These are phyloP conservation scores for Venturia nashicola DNA, from an alignment of 2,329 filamentous ascomycete genomes.

Conservation along the genomic window DNA sequence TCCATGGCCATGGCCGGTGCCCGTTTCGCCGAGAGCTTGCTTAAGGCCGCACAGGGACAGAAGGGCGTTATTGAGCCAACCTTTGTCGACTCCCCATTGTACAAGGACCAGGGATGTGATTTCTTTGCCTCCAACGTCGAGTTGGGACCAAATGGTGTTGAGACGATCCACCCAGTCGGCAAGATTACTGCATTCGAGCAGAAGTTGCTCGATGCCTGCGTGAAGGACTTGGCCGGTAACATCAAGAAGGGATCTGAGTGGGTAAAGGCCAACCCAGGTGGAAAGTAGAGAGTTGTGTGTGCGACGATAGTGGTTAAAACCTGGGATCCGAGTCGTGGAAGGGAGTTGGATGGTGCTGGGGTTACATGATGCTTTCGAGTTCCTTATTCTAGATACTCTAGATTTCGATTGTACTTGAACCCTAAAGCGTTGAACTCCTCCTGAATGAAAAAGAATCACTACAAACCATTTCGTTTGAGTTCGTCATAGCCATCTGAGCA, in stretches of 20 bases:
- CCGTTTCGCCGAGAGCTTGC: slow-evolving; percentile 75
- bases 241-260: slow-evolving; percentile 78
- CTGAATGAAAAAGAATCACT: not conserved
- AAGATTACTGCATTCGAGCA: slow-evolving; percentile 75
- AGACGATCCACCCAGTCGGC: slow-evolving; percentile 85
- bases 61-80: slow-evolving; percentile 93
- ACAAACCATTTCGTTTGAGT: too few species aligned
- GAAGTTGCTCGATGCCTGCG: slow-evolving; percentile 74
- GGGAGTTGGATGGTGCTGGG: not conserved
- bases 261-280: slow-evolving; percentile 42
- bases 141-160: slow-evolving; percentile 90
- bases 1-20: slow-evolving; percentile 97
- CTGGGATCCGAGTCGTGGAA: not conserved
- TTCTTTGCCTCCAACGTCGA: slow-evolving; percentile 96
- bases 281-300: not conserved
- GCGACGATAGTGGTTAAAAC: not conserved
- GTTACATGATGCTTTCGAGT: not conserved
- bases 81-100: slow-evolving; percentile 92
- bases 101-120: slow-evolving; percentile 95
- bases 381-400: not conserved
- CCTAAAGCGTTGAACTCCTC: not conserved
- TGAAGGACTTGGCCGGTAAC: slow-evolving; percentile 81
- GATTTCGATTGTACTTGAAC: not conserved
- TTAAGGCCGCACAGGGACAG: slow-evolving; percentile 86
- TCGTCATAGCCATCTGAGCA: too few species aligned